Percentiles rank a stretch among this genome's conserved stretches.
Evolutionary conservation across 2,329 filamentous ascomycete genomes (phyloP).

Genomic region (Venturia oleaginea): DNA sequence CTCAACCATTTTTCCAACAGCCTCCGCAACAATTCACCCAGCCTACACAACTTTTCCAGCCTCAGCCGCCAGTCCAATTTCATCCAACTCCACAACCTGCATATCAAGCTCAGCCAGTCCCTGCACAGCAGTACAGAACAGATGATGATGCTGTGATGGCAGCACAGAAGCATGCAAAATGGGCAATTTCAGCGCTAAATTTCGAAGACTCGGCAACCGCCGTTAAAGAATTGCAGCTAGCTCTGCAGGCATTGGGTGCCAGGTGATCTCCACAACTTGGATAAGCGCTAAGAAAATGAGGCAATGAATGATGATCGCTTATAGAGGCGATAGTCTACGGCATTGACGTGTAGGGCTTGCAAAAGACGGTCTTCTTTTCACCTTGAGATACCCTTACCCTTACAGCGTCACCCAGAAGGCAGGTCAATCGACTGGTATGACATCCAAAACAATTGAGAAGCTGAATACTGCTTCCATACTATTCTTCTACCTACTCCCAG

Average conservation of each 20-base stretch:
- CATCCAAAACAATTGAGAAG: neutral
- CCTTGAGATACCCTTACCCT: neutral
- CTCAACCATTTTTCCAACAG: slow-evolving; percentile 6
- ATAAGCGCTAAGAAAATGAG: neutral
- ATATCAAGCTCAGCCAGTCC: slow-evolving; percentile 18
- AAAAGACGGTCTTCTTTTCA: neutral
- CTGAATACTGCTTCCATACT: neutral
- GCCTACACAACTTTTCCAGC: slow-evolving; percentile 13
- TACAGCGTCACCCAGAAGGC: neutral
- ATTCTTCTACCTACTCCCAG: neutral
- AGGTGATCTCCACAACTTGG: slow-evolving; percentile 26
- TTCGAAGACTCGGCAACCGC: slow-evolving; percentile 94
- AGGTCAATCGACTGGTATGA: neutral
- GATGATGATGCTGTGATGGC: slow-evolving; percentile 65
- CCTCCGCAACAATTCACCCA: neutral
- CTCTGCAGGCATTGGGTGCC: slow-evolving; percentile 62
- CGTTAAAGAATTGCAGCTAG: slow-evolving; percentile 70
- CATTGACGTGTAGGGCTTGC: neutral
- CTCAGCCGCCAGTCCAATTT: slow-evolving; percentile 20
- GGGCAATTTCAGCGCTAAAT: slow-evolving; percentile 92
- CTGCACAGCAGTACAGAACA: slow-evolving; percentile 24
- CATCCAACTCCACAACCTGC: slow-evolving; percentile 18
- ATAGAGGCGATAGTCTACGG: neutral
- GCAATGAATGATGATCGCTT: neutral
- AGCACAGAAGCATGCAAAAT: slow-evolving; percentile 92